Conservation (phyloP, 139 green algal species). For the Chlamydomonas sphaeroides region DNA sequence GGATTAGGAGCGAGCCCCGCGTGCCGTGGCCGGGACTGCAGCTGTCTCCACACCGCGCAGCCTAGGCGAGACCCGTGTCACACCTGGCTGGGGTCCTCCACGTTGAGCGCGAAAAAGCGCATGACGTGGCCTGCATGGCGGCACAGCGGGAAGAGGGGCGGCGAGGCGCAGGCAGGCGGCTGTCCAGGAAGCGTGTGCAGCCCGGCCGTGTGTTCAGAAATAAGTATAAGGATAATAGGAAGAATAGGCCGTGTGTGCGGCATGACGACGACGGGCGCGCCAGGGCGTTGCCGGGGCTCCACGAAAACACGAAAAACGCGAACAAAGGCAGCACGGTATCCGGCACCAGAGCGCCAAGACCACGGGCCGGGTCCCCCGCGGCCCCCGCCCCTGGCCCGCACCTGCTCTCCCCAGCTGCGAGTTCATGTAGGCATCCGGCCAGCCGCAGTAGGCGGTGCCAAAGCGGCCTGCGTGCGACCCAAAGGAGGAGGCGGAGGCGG, state of each 20-base stretch:
- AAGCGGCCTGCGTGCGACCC: not conserved
- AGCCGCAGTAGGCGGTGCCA: constrained; percentile 3
- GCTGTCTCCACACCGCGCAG: too few relatives aligned
- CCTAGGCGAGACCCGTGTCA: too few relatives aligned
- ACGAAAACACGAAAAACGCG: not conserved
- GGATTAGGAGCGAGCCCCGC: too few relatives aligned
- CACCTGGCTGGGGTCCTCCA: constrained; percentile 11
- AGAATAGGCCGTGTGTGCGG: too few relatives aligned
- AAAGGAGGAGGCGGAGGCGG: not conserved
- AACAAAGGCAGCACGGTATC: not conserved
- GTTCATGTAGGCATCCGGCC: constrained; percentile 28
- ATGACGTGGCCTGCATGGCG: not conserved
- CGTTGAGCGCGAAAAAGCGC: constrained; percentile 19
- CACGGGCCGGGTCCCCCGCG: too few relatives aligned
- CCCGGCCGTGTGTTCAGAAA: too few relatives aligned
- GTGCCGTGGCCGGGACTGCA: too few relatives aligned
- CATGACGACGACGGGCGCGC: too few relatives aligned
- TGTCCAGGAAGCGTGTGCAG: not conserved
- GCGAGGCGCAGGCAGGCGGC: not conserved
- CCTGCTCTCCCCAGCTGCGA: not conserved
- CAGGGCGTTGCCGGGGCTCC: too few relatives aligned
- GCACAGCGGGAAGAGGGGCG: not conserved
- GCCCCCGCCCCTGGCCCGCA: not conserved
- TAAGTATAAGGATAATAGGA: too few relatives aligned
- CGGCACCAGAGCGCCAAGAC: not conserved